Evolutionary conservation across 768 basidiomycete genomes (phyloP), one percentile per base, ranked within the genome.

Genomic region (Cystofilobasidium macerans): DNA sequence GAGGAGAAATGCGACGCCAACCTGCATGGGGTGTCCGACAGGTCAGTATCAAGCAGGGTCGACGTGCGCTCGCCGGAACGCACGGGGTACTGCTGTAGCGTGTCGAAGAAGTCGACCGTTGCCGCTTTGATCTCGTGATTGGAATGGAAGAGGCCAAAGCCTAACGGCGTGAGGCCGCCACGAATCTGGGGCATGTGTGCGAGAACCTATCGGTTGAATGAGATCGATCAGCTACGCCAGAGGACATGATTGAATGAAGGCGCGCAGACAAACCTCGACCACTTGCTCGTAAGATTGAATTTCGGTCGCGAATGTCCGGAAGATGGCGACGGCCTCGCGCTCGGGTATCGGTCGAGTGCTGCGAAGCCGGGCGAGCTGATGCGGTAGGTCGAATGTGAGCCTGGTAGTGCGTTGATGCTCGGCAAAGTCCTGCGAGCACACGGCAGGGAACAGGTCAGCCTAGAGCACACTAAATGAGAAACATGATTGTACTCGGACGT

Each of bases 141-240:
- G 57, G 82, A 81, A 76, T 98, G 94, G 78, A 97, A 95, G 8
- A 97, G 78, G 13, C 89, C 87, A 74, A 95, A 92, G 38, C 86
- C 86, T 42, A 98, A 79, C 30, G 90, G 87, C 26, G 89, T 77
- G 20, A 98, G 80, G 14, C 64, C 64, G 9, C 57, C 57, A 33
- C 57, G 45, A 32, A 24, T 47, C 16, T 33, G 13, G 0, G 64
- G 64, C n/a, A 35, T 58, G 42, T 65, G 64, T 2, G 64, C 42
- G 43, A 65, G 30, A 48, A 38, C 36, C 58, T 62, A 40, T 16
- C 38, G 38, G 38, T 8, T 16, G 38, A 40, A 42, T 3, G 42
- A 42, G 42, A n/a, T n/a, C n/a, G n/a, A n/a, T n/a, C n/a, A n/a
- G n/a, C n/a, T n/a, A n/a, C n/a, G n/a, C n/a, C n/a, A n/a, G n/a